These are phyloP conservation scores for Lodderomyces metapsilosis DNA, from an alignment of 1,139 yeast genomes.

Conservation along the genomic window DNA sequence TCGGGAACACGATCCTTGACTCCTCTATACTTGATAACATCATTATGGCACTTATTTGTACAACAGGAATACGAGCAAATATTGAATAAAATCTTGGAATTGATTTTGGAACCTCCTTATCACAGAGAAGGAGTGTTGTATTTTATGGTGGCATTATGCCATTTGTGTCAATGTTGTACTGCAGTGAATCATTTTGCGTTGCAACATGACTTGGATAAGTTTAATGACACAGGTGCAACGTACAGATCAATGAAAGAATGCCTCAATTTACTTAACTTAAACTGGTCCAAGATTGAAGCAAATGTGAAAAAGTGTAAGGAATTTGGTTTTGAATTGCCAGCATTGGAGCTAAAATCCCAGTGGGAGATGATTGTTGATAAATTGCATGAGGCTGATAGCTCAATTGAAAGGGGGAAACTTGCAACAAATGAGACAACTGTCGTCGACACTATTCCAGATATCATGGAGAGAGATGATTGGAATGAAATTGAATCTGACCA, in stretches of 20 bases:
- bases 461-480: conserved; percentile 5
- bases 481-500: background rate
- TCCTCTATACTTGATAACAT: conserved; percentile 37
- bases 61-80: conserved; percentile 25
- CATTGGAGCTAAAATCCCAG: conserved; percentile 11
- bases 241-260: conserved; percentile 9
- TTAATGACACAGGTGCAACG: conserved; percentile 6
- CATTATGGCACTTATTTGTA: conserved; percentile 35
- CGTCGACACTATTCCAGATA: background rate
- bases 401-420: background rate
- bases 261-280: conserved; percentile 7
- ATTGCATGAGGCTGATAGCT: background rate
- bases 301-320: conserved; percentile 29
- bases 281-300: conserved; percentile 15
- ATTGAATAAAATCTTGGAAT: conserved; percentile 34
- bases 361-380: background rate
- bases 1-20: conserved; percentile 37
- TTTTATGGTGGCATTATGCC: conserved; percentile 31
- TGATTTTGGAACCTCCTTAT: conserved; percentile 46
- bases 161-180: conserved; percentile 19
- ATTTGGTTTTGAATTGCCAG: conserved; percentile 30
- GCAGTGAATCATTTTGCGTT: conserved; percentile 13
- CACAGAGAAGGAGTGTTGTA: conserved; percentile 42
- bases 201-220: conserved; percentile 6
- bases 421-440: background rate